These are phyloP conservation scores for Casuarina equisetifolia DNA, from an alignment of 306 rosid genomes.

Conservation along the genomic window DNA sequence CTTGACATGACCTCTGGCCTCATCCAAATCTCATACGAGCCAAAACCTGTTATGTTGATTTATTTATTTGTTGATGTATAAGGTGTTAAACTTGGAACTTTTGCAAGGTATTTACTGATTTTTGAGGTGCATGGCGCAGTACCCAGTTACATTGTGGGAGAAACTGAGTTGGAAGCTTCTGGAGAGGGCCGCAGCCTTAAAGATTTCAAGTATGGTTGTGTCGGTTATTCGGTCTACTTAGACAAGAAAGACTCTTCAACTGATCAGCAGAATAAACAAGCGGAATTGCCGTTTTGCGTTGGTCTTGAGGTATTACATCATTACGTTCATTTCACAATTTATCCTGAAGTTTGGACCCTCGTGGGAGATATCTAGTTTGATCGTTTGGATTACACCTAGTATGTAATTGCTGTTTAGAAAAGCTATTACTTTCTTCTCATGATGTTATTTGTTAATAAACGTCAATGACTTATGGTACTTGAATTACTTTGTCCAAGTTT, in stretches of 20 bases:
- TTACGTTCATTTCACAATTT: conserved; percentile 9
- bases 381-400: not conserved
- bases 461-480: not conserved
- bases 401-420: not conserved
- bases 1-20: not conserved
- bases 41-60: not conserved
- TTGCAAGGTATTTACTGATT: conserved; percentile 25
- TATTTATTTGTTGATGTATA: not conserved
- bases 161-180: conserved; percentile 75
- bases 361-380: not conserved
- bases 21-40: not conserved
- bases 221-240: conserved; percentile 83
- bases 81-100: conserved; percentile 3
- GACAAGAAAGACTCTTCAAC: conserved; percentile 60
- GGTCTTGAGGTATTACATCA: conserved; percentile 78
- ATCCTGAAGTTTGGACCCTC: not conserved
- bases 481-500: not conserved
- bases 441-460: not conserved
- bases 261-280: conserved; percentile 55
- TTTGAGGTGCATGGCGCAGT: conserved; percentile 47
- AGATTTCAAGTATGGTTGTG: conserved; percentile 82
- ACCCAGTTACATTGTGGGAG: conserved; percentile 71
- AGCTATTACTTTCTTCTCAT: not conserved
- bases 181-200: conserved; percentile 68
- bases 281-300: conserved; percentile 75